These are phyloP conservation scores for Tubosaeta sp. DNA, from an alignment of 768 basidiomycete species.

Conservation along the genomic window DNA sequence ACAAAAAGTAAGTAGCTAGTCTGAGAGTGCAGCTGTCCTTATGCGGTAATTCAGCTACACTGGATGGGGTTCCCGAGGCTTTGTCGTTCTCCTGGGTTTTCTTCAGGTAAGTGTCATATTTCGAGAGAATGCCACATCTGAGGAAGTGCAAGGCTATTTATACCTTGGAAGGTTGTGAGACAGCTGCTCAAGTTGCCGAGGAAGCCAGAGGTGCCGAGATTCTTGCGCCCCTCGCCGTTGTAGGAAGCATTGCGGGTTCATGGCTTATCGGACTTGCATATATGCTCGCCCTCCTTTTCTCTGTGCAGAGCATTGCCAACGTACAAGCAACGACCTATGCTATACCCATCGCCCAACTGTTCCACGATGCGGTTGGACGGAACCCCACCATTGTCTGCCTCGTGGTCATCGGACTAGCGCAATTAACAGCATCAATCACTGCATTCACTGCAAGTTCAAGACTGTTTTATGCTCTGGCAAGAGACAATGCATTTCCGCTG, in stretches of 20 bases:
- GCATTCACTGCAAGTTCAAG: slow-evolving; percentile 57
- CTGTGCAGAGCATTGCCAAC: slow-evolving; percentile 47
- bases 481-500: slow-evolving; percentile 49
- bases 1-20: slow-evolving; percentile 40
- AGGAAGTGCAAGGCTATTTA: slow-evolving; percentile 43
- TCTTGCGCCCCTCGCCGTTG: slow-evolving; percentile 54
- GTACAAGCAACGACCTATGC: slow-evolving; percentile 49
- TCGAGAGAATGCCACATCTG: not conserved
- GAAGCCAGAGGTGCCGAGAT: slow-evolving; percentile 52
- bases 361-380: slow-evolving; percentile 48
- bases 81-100: slow-evolving; percentile 57
- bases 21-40: not conserved
- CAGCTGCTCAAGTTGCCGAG: slow-evolving; percentile 60
- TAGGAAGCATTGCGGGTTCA: slow-evolving; percentile 52
- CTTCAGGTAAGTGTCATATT: slow-evolving; percentile 19
- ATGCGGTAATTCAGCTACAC: slow-evolving; percentile 40
- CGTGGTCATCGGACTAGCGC: slow-evolving; percentile 44
- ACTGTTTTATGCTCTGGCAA: slow-evolving; percentile 52
- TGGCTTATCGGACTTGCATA: slow-evolving; percentile 55
- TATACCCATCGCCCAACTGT: slow-evolving; percentile 59
- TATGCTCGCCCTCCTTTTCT: slow-evolving; percentile 56
- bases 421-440: slow-evolving; percentile 53
- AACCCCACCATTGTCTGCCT: slow-evolving; percentile 48
- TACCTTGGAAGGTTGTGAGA: slow-evolving; percentile 59
- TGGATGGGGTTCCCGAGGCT: slow-evolving; percentile 49